Conservation (phyloP, 1,284 basidiomycete genomes). For the Golubevia pallescens region DNA sequence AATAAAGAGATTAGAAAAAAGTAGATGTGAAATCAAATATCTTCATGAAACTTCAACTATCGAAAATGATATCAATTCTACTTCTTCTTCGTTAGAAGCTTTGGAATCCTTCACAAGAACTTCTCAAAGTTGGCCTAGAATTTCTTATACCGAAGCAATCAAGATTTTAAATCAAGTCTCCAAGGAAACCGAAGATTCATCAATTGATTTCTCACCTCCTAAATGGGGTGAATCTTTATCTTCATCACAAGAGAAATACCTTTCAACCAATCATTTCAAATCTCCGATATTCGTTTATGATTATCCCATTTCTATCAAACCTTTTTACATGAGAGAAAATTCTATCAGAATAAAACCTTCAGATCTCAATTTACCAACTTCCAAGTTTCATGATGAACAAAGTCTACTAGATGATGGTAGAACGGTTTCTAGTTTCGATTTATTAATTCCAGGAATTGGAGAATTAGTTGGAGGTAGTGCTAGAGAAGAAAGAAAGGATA, state of each 20-base stretch:
- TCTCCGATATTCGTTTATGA: conserved; percentile 54
- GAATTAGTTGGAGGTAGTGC: conserved; percentile 58
- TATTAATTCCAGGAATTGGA: conserved; percentile 51
- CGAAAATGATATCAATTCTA: too few species aligned
- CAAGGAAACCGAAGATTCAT: conserved; percentile 9
- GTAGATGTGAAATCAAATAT: too few species aligned
- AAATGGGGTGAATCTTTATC: conserved; percentile 30
- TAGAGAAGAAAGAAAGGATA: conserved; percentile 37
- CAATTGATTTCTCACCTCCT: conserved; percentile 12
- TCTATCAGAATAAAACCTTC: too few species aligned
- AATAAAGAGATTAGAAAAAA: too few species aligned
- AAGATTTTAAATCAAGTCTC: conserved; percentile 15
- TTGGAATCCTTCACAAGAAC: too few species aligned
- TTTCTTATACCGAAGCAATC: conserved; percentile 49
- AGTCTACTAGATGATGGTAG: neutral
- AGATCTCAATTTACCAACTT: too few species aligned
- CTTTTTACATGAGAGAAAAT: conserved; percentile 55
- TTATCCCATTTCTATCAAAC: conserved; percentile 44
- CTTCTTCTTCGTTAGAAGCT: too few species aligned
- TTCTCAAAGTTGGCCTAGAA: conserved; percentile 29
- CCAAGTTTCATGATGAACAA: conserved; percentile 1
- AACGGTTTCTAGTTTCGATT: conserved; percentile 57
- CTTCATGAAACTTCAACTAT: too few species aligned
- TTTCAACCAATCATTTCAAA: conserved; percentile 18
- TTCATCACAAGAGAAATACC: conserved; percentile 55